Conservation (phyloP, 2,329 filamentous ascomycete species). For the Alternaria rosae region DNA sequence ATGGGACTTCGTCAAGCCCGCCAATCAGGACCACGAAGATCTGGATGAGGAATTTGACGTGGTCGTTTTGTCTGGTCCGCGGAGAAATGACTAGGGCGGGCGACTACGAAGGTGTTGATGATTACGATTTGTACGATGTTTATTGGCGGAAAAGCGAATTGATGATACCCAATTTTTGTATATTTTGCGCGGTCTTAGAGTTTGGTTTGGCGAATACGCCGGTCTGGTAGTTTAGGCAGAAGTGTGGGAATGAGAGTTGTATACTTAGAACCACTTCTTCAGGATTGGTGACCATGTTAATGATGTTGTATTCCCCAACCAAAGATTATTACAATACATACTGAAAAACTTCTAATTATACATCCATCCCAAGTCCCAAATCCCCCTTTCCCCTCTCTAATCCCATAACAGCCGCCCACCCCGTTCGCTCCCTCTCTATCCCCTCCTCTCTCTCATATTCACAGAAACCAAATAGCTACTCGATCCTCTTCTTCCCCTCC, state of each 20-base stretch:
- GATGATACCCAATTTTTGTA: conserved; percentile 1
- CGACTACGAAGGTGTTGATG: not conserved
- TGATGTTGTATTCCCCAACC: not conserved
- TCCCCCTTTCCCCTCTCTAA: no score
- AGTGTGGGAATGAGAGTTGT: not conserved
- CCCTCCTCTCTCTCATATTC: no score
- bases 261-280: not conserved
- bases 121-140: not conserved
- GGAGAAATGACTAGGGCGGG: no score
- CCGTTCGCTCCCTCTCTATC: no score
- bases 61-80: conserved; percentile 29
- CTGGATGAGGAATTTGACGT: conserved; percentile 48
- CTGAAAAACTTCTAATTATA: not conserved
- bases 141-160: not conserved
- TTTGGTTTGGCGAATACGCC: not conserved
- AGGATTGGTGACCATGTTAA: not conserved
- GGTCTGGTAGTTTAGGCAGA: no score
- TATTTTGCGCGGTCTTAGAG: no score
- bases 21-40: conserved; percentile 31
- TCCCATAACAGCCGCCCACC: no score
- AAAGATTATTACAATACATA: not conserved
- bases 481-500: conserved; percentile 98
- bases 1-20: conserved; percentile 40
- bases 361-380: not conserved
- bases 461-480: no score